phyloP scores from a whole-genome alignment of 108 stramenopile species.

The Licmophora abbreviata region DNA sequence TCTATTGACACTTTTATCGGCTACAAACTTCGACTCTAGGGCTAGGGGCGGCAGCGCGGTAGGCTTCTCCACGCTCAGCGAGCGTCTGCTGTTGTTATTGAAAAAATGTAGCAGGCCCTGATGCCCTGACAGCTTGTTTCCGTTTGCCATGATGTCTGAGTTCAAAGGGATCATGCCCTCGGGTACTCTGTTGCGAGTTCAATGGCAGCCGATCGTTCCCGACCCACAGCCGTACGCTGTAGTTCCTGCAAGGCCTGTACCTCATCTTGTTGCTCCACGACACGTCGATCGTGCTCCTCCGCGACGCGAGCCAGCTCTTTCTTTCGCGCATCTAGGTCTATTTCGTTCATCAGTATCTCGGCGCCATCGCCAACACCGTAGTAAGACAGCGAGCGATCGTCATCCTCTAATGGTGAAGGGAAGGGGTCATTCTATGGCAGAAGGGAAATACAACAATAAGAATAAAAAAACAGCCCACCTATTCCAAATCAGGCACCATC shows the following conservation, averaged over 20 bases:
- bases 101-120: too few relatives aligned
- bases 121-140: too few relatives aligned
- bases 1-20: too few relatives aligned
- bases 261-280: constrained; percentile 37
- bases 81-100: too few relatives aligned
- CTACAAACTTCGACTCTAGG: too few relatives aligned
- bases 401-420: constrained; percentile 68
- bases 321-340: constrained; percentile 16
- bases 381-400: constrained; percentile 55
- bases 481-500: background rate
- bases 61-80: too few relatives aligned
- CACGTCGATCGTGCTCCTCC: constrained; percentile 28
- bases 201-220: too few relatives aligned
- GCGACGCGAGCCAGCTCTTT: constrained; percentile 19
- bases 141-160: too few relatives aligned
- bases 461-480: background rate
- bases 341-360: constrained; percentile 80
- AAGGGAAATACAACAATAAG: background rate
- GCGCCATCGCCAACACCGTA: constrained; percentile 84
- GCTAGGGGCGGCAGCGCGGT: too few relatives aligned
- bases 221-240: too few relatives aligned
- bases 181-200: too few relatives aligned
- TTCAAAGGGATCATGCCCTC: too few relatives aligned
- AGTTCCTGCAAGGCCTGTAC: constrained; percentile 30
- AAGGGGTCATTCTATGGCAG: constrained; percentile 40